A percentile compares a stretch with the other conserved stretches of the same genome.
These are phyloP conservation scores for Alternaria ventricosa DNA, from an alignment of 2,329 filamentous ascomycete species.

Conservation along the genomic window DNA sequence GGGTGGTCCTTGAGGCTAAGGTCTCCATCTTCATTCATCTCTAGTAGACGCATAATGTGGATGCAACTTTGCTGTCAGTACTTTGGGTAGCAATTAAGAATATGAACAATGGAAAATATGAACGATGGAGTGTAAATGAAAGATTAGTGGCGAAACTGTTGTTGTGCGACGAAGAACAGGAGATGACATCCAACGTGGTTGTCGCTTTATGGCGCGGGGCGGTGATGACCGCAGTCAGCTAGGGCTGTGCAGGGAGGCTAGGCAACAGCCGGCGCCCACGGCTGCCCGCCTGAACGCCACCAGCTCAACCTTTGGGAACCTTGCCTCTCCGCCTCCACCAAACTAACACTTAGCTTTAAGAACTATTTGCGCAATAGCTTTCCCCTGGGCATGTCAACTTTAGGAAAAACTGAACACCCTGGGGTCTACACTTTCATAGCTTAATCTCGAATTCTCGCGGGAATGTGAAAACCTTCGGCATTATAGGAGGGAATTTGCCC, in stretches of 20 bases:
- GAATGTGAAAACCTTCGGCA: not conserved
- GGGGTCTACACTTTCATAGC: not conserved
- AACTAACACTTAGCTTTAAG: not conserved
- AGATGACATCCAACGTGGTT: not conserved
- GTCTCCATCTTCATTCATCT: not conserved
- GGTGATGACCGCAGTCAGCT: not conserved
- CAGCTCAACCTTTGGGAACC: not conserved
- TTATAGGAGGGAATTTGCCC: not conserved
- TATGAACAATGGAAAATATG: not conserved
- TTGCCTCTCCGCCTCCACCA: not conserved
- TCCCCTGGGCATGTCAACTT: no score
- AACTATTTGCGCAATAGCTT: not conserved
- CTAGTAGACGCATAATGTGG: not conserved
- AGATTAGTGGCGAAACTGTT: not conserved
- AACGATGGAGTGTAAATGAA: not conserved
- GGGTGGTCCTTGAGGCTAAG: not conserved
- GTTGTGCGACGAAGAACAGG: not conserved
- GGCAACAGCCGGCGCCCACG: not conserved
- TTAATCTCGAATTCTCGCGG: not conserved
- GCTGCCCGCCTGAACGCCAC: not conserved
- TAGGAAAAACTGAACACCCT: no score
- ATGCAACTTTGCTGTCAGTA: not conserved
- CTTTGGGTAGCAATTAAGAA: not conserved
- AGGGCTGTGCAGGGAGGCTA: not conserved
- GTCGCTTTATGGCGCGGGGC: not conserved